phyloP scores from a whole-genome alignment of 805 yeast genomes.

The Hanseniaspora pseudoguilliermondii region DNA sequence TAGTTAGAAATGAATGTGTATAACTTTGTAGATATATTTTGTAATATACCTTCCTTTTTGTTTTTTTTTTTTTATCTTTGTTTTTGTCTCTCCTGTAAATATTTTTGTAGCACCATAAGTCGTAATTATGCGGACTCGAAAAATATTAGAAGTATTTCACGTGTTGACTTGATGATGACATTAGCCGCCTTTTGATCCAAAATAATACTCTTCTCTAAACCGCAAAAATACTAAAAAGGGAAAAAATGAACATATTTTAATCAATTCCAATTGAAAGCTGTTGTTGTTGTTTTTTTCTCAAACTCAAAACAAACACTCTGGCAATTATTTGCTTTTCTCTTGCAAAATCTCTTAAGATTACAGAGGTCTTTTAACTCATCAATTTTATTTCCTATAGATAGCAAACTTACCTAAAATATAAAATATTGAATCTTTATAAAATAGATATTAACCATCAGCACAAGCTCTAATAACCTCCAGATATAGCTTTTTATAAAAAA shows the following conservation, averaged over 20 bases:
- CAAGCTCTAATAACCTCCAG: background rate
- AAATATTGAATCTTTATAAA: background rate
- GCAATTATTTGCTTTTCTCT: background rate
- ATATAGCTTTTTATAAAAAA: background rate
- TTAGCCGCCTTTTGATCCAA: too few relatives aligned
- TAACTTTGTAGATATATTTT: too few relatives aligned
- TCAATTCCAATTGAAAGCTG: background rate
- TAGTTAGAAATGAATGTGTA: too few relatives aligned
- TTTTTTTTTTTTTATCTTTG: too few relatives aligned
- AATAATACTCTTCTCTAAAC: background rate
- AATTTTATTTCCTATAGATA: background rate
- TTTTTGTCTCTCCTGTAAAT: too few relatives aligned
- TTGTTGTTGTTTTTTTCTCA: background rate
- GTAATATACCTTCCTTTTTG: too few relatives aligned
- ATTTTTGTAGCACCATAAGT: too few relatives aligned
- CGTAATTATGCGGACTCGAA: too few relatives aligned
- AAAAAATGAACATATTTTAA: background rate
- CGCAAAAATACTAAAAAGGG: background rate
- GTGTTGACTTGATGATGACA: too few relatives aligned
- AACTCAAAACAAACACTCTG: background rate
- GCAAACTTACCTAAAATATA: background rate
- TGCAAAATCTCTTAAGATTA: background rate
- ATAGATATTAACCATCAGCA: background rate
- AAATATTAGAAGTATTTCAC: too few relatives aligned
- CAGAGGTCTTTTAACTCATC: background rate